Evolutionary conservation across 2,329 filamentous ascomycete species (phyloP).

Genomic region (Pseudogymnoascus sp.): DNA sequence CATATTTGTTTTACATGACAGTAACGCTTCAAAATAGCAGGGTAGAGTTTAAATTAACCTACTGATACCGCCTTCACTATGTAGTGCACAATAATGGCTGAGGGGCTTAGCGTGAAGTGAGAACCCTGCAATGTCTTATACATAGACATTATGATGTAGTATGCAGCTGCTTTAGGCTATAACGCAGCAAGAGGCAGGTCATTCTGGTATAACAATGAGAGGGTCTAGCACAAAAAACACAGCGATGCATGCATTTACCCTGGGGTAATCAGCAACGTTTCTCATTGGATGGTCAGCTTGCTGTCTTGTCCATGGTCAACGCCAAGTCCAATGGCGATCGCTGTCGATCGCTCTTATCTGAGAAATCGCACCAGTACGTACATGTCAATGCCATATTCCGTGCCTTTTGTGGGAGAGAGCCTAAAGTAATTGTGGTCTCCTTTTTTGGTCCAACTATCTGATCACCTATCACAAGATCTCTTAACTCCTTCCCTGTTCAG

Average conservation of each 20-base stretch:
- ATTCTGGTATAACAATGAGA: background rate
- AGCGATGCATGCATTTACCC: background rate
- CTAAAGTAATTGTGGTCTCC: background rate
- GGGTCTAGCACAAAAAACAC: background rate
- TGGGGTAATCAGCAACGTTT: background rate
- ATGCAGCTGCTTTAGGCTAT: background rate
- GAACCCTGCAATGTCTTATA: background rate
- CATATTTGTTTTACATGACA: background rate
- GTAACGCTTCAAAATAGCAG: background rate
- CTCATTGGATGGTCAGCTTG: background rate
- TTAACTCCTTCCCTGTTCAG: constrained; percentile 1
- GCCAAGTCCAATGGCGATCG: background rate
- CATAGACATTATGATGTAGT: background rate
- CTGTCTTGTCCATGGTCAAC: background rate
- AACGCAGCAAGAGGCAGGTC: background rate
- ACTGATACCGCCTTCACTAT: background rate
- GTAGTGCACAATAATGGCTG: background rate
- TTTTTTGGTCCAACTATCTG: background rate
- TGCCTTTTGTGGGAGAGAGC: background rate
- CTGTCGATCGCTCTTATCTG: background rate
- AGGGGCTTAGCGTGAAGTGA: background rate
- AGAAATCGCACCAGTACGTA: background rate
- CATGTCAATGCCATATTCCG: background rate
- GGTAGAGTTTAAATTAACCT: background rate
- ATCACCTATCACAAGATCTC: background rate